Base-by-base conservation (phyloP, 2,329 filamentous ascomycete species). In the Sarocladium kiliense region DNA sequence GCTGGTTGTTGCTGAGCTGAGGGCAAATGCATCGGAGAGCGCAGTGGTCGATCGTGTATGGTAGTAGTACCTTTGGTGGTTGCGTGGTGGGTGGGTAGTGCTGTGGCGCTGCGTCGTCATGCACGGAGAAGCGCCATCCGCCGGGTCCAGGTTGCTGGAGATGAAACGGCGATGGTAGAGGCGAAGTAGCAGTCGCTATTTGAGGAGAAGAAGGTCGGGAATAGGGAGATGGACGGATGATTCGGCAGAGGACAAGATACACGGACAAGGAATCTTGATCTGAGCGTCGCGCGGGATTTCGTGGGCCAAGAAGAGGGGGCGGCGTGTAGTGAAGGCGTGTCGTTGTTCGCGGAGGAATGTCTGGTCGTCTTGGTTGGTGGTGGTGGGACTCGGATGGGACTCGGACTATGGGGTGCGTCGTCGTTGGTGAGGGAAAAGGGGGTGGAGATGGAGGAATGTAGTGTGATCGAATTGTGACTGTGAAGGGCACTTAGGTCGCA, bases 271-370 rank as follows among this genome's bases (percentile, higher is more conserved):
- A 39, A 39, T n/a, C 36, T 16, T 39, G 36, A 39, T n/a, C 30
- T n/a, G 36, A 39, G 36, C 5, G 36, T n/a, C 9, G 12, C 41
- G 41, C 18, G 41, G 41, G 41, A 50, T 23, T 30, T 50, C 25
- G 23, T 34, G 14, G 45, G 45, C 45, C 45, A 50, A 50, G 45
- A 50, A 50, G 45, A 50, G 45, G 45, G 45, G 45, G 45, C 45
- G 25, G n/a, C 23, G 18, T 45, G 14, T 21, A 23, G 21, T 45
- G 41, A 45, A 45, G 21, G 19, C 41, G 18, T 45, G 41, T 45
- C 12, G n/a, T 26, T 39, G 18, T 12, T 45, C 41, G 41, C 41
- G 41, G 18, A 21, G 41, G 41, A 45, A 45, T 45, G 36, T 39
- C 36, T 39, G 36, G 12, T 10, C 7, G 36, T 32, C 36, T 39